These are phyloP conservation scores for Lasiosphaeriaceae sp. DNA, from an alignment of 495 filamentous ascomycete genomes.

Conservation along the genomic window DNA sequence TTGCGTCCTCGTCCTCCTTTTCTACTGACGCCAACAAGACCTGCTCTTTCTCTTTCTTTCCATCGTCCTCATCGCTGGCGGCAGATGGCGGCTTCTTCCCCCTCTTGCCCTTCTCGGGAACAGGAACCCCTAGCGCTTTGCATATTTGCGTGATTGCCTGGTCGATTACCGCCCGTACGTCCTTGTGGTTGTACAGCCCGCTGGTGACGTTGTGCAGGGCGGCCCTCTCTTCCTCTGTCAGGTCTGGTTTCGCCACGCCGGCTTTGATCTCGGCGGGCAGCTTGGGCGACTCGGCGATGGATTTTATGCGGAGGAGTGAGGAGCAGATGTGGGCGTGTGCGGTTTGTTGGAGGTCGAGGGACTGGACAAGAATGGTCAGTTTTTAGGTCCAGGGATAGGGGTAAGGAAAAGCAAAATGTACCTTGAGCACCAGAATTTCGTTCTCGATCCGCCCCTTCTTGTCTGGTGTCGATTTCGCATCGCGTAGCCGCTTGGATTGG, in stretches of 20 bases:
- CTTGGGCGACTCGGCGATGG: slow-evolving; percentile 50
- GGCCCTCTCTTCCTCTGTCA: slow-evolving; percentile 43
- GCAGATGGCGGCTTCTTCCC: slow-evolving; percentile 16
- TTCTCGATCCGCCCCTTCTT: slow-evolving; percentile 57
- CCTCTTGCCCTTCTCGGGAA: slow-evolving; percentile 32
- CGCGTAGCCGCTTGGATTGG: slow-evolving; percentile 69
- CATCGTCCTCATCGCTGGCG: slow-evolving; percentile 20
- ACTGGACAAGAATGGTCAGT: slow-evolving; percentile 4
- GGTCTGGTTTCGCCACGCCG: slow-evolving; percentile 41
- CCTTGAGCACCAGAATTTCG: slow-evolving; percentile 76
- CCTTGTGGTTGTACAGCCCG: slow-evolving; percentile 70
- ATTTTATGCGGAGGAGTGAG: slow-evolving; percentile 68
- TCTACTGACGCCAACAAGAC: no score
- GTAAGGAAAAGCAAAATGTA: slow-evolving; percentile 28
- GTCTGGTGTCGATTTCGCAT: slow-evolving; percentile 51
- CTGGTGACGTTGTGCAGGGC: slow-evolving; percentile 71
- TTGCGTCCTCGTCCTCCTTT: no score
- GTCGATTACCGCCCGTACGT: slow-evolving; percentile 65
- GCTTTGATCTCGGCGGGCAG: slow-evolving; percentile 50
- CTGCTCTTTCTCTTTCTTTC: slow-evolving; percentile 12
- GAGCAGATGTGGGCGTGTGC: slow-evolving; percentile 72
- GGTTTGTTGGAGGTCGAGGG: slow-evolving; percentile 59
- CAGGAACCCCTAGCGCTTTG: slow-evolving; percentile 55
- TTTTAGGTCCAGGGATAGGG: no score
- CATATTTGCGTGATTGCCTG: slow-evolving; percentile 61